Percentiles rank a stretch among this genome's conserved stretches.
These are phyloP conservation scores for Sporothrix brasiliensis DNA, from an alignment of 2,329 filamentous ascomycete species.

Conservation along the genomic window DNA sequence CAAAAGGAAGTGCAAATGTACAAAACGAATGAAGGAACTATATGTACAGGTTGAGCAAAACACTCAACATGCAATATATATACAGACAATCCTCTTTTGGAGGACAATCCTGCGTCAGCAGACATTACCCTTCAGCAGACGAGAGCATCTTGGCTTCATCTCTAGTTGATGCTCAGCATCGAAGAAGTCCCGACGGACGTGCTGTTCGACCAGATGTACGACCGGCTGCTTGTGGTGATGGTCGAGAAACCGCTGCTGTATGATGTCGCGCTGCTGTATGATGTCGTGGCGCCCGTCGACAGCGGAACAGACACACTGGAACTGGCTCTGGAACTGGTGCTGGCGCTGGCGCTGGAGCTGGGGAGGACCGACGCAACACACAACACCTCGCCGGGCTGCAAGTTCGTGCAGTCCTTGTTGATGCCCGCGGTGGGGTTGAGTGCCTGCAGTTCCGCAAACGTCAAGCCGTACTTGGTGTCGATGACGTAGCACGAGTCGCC, in stretches of 20 bases:
- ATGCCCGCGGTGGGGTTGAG: constrained; percentile 1
- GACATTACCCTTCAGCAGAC: no score
- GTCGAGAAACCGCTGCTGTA: constrained; percentile 19
- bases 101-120: no score
- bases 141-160: no score
- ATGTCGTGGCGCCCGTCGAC: background rate
- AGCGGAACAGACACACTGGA: background rate
- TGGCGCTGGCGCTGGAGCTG: background rate
- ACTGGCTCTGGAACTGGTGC: background rate
- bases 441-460: background rate
- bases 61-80: background rate
- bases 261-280: background rate
- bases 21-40: background rate
- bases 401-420: constrained; percentile 1
- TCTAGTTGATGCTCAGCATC: background rate
- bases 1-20: background rate
- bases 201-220: background rate
- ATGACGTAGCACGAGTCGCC: constrained; percentile 14
- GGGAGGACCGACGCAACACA: background rate
- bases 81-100: background rate
- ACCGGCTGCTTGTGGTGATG: background rate
- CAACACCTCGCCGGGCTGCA: constrained; percentile 12
- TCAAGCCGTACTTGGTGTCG: background rate
- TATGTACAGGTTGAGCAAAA: background rate
- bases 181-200: background rate